Evolutionary conservation across 441 rosid species (phyloP), one percentile per base, ranked within the genome.

Genomic region (Biscutella laevigata): DNA sequence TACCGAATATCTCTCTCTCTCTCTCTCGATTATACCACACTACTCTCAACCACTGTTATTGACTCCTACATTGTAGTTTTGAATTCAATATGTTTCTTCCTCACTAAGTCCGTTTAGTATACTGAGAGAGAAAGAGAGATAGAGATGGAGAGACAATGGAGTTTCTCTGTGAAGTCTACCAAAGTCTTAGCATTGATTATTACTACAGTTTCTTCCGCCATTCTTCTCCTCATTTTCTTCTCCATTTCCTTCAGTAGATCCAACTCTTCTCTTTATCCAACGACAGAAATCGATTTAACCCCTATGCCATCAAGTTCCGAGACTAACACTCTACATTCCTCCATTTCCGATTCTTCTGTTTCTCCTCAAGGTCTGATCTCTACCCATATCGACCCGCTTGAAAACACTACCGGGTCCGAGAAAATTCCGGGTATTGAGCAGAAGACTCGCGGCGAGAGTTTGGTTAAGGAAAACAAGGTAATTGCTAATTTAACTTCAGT

Each of bases 111-210:
- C 7, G 32, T 11, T 21, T n/a, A 19, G 24, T 27, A n/a, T 35
- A 10, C 37, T n/a, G n/a, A n/a, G n/a, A 55, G 21, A 45, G 42
- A 28, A 11, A 40, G 3, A 34, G 4, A 12, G 10, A 6, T 3
- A 17, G 35, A 26, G 30, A 90, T 90, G 98, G 95, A 86, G 69
- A 81, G 86, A 63, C 92, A 78, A 53, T 64, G 69, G 56, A 90
- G 90, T 72, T 84, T 86, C 80, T 70, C 76, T 40, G 57, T 78
- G 34, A 90, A 78, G 70, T 71, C 89, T 70, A 67, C 84, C 0
- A 74, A 76, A 53, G 59, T 73, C 53, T 72, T 82, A 42, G 71
- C 70, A 17, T 72, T 83, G 16, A 63, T 78, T 57, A 57, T 77
- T 53, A 48, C 77, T 2, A 56, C 74, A 6, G 15, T 87, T 48